Base-by-base conservation (phyloP, 2,329 filamentous ascomycete species). In the Cordyceps farinosa region DNA sequence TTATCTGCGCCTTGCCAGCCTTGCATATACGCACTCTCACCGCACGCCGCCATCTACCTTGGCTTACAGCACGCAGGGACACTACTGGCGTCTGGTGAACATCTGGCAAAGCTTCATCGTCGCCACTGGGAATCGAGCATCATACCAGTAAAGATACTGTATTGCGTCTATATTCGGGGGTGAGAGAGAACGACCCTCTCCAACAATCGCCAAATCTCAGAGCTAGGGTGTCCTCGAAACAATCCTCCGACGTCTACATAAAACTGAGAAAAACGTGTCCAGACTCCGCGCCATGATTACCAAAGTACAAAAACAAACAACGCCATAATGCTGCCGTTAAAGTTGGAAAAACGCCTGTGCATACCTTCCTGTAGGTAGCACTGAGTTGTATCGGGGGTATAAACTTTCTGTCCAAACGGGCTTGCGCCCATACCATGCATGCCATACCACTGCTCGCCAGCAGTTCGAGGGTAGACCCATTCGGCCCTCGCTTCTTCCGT, bases 331-430 rank as follows among this genome's bases (percentile, higher is more conserved):
- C 38, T 13, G 30, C 40, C 58, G 13, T 27, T 34, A 36, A 45
- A 52, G 11, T 34, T 15, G 38, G 34, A 38, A 44, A 61, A 61
- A 61, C 58, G 50, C 58, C 58, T 34, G 40, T 61, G 58, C 58
- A 38, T 34, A 22, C 38, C n/a, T 36, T 22, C 40, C n/a, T 9
- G 13, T 11, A 54, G 40, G 40, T 32, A 54, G 50, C 58, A 54
- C 30, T 38, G 17, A 61, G 53, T 5, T 61, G 38, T 34, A 38
- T 61, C 38, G 58, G 38, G 50, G 50, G 36, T 61, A 61, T 53
- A 47, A 61, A 50, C 17, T 44, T 32, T 47, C 44, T 42, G 38
- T 36, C 30, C 38, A 61, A 53, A 38, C 10, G 40, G 50, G 22
- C 40, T 36, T 36, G n/a, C 47, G n/a, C 50, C 58, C 50, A 45